phyloP scores from a whole-genome alignment of 2,329 filamentous ascomycete species.

The Fusarium ambrosium region DNA sequence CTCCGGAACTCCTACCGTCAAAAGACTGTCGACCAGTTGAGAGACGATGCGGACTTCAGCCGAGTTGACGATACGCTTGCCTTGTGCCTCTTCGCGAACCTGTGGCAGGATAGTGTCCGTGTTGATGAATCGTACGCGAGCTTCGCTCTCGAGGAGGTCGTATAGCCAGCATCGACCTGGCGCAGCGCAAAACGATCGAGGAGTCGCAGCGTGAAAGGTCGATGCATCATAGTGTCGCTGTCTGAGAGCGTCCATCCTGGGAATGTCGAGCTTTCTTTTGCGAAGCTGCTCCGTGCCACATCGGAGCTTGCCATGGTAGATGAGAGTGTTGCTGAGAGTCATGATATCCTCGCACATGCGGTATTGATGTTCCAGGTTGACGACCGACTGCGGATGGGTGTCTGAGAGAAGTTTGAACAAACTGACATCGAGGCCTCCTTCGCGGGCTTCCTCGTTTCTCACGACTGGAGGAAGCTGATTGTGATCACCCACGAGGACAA shows the following conservation, averaged over 20 bases:
- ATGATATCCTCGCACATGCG: slow-evolving; percentile 99
- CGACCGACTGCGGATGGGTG: slow-evolving; percentile 86
- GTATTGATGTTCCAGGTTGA: slow-evolving; percentile 95
- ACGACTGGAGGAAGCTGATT: slow-evolving; percentile 96
- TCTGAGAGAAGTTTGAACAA: slow-evolving; percentile 96
- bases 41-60: slow-evolving; percentile 83
- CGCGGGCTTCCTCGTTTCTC: slow-evolving; percentile 87
- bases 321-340: slow-evolving; percentile 90
- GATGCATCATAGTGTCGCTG: slow-evolving; percentile 70
- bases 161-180: slow-evolving; percentile 79
- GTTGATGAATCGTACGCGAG: slow-evolving; percentile 88
- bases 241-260: slow-evolving; percentile 72
- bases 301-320: slow-evolving; percentile 91
- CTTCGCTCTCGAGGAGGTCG: slow-evolving; percentile 75
- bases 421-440: slow-evolving; percentile 90
- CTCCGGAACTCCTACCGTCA: slow-evolving; percentile 80
- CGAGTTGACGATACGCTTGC: slow-evolving; percentile 89
- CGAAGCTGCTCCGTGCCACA: slow-evolving; percentile 87
- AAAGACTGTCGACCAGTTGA: slow-evolving; percentile 84
- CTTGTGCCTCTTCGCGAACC: slow-evolving; percentile 79
- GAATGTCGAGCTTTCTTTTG: slow-evolving; percentile 75
- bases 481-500: slow-evolving; percentile 96
- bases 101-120: slow-evolving; percentile 79
- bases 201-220: slow-evolving; percentile 57
- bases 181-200: slow-evolving; percentile 69